A percentile compares a stretch with the other conserved stretches of the same genome.
Conservation (phyloP, 805 yeast species). For the Alloascoidea hylecoeti region DNA sequence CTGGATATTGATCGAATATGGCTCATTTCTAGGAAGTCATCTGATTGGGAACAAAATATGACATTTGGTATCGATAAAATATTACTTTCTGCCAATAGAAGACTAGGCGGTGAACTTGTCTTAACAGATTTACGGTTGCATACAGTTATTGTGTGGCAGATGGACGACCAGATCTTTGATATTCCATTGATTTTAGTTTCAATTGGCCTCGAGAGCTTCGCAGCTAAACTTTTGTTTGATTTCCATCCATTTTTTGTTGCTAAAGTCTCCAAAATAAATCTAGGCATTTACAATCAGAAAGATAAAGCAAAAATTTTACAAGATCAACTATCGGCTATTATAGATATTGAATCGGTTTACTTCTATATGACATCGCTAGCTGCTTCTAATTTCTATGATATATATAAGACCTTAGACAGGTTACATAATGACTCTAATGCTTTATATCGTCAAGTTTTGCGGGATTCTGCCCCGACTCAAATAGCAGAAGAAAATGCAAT, state of each 20-base stretch:
- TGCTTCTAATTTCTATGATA: slow-evolving; percentile 71
- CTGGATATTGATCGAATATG: slow-evolving; percentile 46
- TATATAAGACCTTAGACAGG: slow-evolving; percentile 53
- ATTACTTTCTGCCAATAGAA: slow-evolving; percentile 47
- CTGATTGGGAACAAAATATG: slow-evolving; percentile 60
- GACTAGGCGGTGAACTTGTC: slow-evolving; percentile 61
- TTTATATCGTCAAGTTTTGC: slow-evolving; percentile 64
- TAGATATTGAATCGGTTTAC: slow-evolving; percentile 31
- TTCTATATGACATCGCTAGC: slow-evolving; percentile 72
- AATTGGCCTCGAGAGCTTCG: slow-evolving; percentile 38
- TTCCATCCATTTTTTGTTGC: slow-evolving; percentile 73
- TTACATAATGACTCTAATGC: slow-evolving; percentile 59
- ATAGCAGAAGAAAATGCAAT: slow-evolving; percentile 2
- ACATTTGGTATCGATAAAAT: slow-evolving; percentile 43
- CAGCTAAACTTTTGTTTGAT: slow-evolving; percentile 60
- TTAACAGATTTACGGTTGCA: slow-evolving; percentile 36
- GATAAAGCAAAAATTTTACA: slow-evolving; percentile 28
- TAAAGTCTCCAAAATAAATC: slow-evolving; percentile 27
- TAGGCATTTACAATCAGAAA: slow-evolving; percentile 58
- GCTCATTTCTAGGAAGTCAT: slow-evolving; percentile 52
- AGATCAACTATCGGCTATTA: slow-evolving; percentile 33
- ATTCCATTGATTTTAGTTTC: slow-evolving; percentile 59
- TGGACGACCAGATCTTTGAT: slow-evolving; percentile 25
- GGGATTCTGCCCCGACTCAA: slow-evolving; percentile 29
- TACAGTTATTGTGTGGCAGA: slow-evolving; percentile 62